These are phyloP conservation scores for Mortierella sp. DNA, from an alignment of 371 early-diverging fungal genomes.

Conservation along the genomic window DNA sequence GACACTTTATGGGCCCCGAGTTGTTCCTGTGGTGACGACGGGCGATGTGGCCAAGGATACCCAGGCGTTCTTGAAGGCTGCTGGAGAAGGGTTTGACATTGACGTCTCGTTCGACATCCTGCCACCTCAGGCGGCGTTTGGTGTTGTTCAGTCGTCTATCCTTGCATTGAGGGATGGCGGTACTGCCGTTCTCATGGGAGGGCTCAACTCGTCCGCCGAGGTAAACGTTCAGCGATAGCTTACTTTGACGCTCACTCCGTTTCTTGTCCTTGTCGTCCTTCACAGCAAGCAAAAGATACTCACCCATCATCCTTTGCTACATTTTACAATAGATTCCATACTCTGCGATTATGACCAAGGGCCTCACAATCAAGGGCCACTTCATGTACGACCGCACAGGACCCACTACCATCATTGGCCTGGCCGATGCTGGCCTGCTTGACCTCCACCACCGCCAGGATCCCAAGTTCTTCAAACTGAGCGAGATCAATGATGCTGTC, in stretches of 20 bases:
- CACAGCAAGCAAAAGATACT: too few species aligned
- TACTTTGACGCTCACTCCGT: neutral
- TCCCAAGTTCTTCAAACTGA: slow-evolving; percentile 14
- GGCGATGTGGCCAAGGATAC: slow-evolving; percentile 37
- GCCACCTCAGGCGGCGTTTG: slow-evolving; percentile 24
- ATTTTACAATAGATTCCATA: slow-evolving; percentile 23
- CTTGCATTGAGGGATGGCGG: slow-evolving; percentile 21
- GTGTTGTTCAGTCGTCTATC: slow-evolving; percentile 24
- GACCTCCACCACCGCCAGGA: slow-evolving; percentile 5
- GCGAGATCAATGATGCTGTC: slow-evolving; percentile 15
- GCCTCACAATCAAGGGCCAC: slow-evolving; percentile 40
- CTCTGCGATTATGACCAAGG: slow-evolving; percentile 26
- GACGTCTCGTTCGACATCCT: slow-evolving; percentile 41
- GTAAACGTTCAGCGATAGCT: neutral
- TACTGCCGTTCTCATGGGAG: slow-evolving; percentile 39
- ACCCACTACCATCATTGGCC: slow-evolving; percentile 21
- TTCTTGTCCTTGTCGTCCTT: neutral
- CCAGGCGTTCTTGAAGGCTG: slow-evolving; percentile 19
- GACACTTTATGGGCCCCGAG: slow-evolving; percentile 17
- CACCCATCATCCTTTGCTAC: too few species aligned
- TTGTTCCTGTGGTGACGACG: slow-evolving; percentile 27
- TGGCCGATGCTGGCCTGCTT: slow-evolving; percentile 41
- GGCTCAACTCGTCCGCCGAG: slow-evolving; percentile 18
- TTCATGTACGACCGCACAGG: slow-evolving; percentile 40
- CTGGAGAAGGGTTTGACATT: slow-evolving; percentile 29